phyloP scores from a whole-genome alignment of 1,284 basidiomycete species.

The Sanghuangporus baumii region DNA sequence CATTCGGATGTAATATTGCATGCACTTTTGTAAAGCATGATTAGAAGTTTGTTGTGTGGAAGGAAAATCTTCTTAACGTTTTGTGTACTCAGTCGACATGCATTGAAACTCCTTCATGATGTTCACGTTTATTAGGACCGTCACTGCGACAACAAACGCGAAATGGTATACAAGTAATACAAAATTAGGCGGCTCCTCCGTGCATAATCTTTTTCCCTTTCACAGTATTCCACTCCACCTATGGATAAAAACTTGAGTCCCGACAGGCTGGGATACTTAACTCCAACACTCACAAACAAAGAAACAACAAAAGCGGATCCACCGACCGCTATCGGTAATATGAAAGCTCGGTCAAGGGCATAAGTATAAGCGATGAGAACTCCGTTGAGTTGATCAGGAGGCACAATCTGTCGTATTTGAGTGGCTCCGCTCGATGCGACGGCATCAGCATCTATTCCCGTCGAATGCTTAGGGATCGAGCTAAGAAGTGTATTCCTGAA shows the following conservation, averaged over 20 bases:
- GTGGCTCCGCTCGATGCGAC: constrained; percentile 19
- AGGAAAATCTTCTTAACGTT: too few relatives aligned
- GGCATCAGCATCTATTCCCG: constrained; percentile 16
- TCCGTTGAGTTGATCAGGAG: constrained; percentile 15
- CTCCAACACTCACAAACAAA: constrained; percentile 11
- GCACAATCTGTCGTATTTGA: constrained; percentile 14
- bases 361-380: constrained; percentile 19
- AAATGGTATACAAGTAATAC: neutral
- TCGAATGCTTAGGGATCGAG: constrained; percentile 18
- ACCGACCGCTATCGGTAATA: constrained; percentile 17
- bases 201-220: constrained; percentile 15
- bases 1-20: too few relatives aligned
- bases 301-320: constrained; percentile 11
- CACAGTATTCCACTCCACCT: constrained; percentile 17
- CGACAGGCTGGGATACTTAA: neutral
- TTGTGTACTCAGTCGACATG: too few relatives aligned
- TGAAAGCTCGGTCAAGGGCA: constrained; percentile 15
- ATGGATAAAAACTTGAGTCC: neutral
- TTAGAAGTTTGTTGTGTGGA: too few relatives aligned
- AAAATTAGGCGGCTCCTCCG: constrained; percentile 2
- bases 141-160: neutral
- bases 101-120: too few relatives aligned
- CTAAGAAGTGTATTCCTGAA: constrained; percentile 20
- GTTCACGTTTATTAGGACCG: too few relatives aligned
- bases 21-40: too few relatives aligned